These are phyloP conservation scores for Cyberlindnera mississippiensis DNA, from an alignment of 805 yeast genomes.

Conservation along the genomic window DNA sequence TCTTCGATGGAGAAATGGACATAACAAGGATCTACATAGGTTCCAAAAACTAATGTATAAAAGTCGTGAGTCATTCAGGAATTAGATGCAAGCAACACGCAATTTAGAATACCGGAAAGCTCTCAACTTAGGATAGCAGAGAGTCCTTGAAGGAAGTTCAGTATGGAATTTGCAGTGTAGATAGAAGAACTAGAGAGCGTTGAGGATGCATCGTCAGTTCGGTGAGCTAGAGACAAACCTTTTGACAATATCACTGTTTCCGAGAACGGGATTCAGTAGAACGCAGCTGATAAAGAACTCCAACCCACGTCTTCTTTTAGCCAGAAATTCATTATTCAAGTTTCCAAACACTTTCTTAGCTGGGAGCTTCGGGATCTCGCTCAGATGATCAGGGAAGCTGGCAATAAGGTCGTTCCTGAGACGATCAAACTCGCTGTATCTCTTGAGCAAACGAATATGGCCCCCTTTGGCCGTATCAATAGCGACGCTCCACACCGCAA, in stretches of 20 bases:
- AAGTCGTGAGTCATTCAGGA: too few species aligned
- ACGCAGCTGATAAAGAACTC: slow-evolving; percentile 43
- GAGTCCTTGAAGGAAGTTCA: too few species aligned
- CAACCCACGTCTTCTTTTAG: slow-evolving; percentile 37
- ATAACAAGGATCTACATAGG: too few species aligned
- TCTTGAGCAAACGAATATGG: slow-evolving; percentile 43
- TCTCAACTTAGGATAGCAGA: too few species aligned
- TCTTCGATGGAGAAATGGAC: too few species aligned
- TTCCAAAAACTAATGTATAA: too few species aligned
- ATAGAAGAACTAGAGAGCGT: too few species aligned
- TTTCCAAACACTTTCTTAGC: slow-evolving; percentile 35
- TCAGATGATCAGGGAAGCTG: slow-evolving; percentile 33
- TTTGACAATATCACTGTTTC: slow-evolving; percentile 30
- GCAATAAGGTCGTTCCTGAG: slow-evolving; percentile 38
- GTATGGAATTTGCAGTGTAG: too few species aligned
- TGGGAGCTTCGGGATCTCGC: slow-evolving; percentile 43
- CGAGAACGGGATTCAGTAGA: slow-evolving; percentile 38
- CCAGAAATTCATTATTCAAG: slow-evolving; percentile 31
- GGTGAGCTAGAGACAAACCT: slow-evolving; percentile 22
- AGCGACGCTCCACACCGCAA: slow-evolving; percentile 39
- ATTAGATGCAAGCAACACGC: too few species aligned
- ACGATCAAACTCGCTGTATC: slow-evolving; percentile 61
- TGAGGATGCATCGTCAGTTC: too few species aligned
- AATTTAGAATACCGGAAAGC: too few species aligned
- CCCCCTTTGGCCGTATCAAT: slow-evolving; percentile 34